phyloP scores from a whole-genome alignment of 1,284 basidiomycete species.

The Coniferiporia weirii region DNA sequence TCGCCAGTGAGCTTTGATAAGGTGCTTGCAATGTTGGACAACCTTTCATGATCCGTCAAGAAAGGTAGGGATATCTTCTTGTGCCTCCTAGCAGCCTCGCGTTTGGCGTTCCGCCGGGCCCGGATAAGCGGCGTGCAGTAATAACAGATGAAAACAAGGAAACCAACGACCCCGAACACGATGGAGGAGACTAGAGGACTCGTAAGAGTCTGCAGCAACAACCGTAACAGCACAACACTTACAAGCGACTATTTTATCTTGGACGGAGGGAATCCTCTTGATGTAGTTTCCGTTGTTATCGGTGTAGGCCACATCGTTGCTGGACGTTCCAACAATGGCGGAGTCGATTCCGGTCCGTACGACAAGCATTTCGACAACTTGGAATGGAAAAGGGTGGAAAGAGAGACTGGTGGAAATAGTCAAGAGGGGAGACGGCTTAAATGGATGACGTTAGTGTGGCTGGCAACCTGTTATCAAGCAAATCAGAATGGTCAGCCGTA shows the following conservation, averaged over 20 bases:
- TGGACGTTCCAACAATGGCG: no score
- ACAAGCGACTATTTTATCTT: conserved; percentile 6
- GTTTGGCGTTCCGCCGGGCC: neutral
- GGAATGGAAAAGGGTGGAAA: no score
- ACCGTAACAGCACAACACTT: neutral
- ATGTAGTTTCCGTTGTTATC: no score
- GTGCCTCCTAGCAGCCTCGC: neutral
- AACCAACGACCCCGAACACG: conserved; percentile 4
- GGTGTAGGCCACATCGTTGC: no score
- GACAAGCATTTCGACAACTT: no score
- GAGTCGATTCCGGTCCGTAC: no score
- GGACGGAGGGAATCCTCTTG: neutral
- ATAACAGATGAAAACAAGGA: conserved; percentile 8
- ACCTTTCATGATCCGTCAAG: neutral
- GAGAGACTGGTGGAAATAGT: no score
- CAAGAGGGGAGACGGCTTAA: no score
- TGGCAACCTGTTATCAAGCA: no score
- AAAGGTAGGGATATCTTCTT: neutral
- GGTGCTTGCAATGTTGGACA: neutral
- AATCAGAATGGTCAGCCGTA: no score
- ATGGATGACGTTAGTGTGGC: no score
- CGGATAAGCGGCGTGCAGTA: conserved; percentile 7
- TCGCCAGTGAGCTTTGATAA: neutral
- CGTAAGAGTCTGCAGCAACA: neutral
- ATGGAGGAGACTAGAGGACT: neutral